Base-by-base conservation (phyloP, 257 asterid species). In the Vinca minor region DNA sequence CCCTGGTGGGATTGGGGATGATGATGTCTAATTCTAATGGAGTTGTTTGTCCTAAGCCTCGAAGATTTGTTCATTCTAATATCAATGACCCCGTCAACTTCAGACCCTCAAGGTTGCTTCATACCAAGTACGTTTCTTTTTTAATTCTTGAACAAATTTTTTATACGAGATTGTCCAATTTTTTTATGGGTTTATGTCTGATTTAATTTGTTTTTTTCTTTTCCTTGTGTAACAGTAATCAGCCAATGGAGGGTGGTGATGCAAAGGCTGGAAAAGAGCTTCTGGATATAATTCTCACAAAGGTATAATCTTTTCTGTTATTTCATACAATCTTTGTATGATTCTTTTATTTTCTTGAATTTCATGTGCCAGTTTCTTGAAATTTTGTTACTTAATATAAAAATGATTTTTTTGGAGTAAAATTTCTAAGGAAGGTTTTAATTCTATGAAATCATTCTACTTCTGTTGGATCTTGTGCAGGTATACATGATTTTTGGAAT, bases 211-310 rank as follows among this genome's bases (percentile, higher is more conserved):
- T 17, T 18, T 56, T 44, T 1, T 42, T 38, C n/a, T 38, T 26
- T 23, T 49, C n/a, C 41, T 57, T 38, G 10, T 0, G 11, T 45
- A 32, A 28, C 41, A 76, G 89, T 25, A 79, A 71, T 76, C 74
- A 69, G 23, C 80, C 68, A 7, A 58, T 73, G 63, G 88, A 81
- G 69, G 81, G 75, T 62, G 62, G 56, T 34, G 86, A 83, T 18
- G 70, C 85, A 35, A 77, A 74, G 69, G 78, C 82, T 1, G 88
- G 85, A 50, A 67, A 65, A 34, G 86, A 82, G 69, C 84, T 83
- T 11, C 74, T 84, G 52, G 94, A 83, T 71, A 71, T 76, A 52
- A 79, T 82, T 66, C 80, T 74, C 28, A 26, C 76, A 12, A 84
- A 83, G 94, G 94, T 86, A 65, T 20, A 50, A 31, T 73, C 0